Conservation (phyloP, 352 stramenopile genomes). For the Pilasporangium apinafurcum region DNA sequence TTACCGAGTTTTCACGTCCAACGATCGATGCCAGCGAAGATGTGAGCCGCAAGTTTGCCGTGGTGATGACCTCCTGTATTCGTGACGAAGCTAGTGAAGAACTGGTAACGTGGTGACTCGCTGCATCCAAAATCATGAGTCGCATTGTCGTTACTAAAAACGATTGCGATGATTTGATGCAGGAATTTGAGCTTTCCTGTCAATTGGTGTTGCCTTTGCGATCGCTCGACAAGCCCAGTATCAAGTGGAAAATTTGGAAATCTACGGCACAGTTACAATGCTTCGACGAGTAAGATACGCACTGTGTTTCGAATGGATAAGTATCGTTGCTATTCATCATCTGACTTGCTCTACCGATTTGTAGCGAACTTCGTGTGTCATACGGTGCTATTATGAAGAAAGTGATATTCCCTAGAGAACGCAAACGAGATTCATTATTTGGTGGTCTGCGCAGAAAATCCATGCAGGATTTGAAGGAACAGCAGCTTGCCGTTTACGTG, state of each 20-base stretch:
- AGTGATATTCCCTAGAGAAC: constrained; percentile 53
- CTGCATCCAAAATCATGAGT: neutral
- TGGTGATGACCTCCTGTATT: constrained; percentile 42
- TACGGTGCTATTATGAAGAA: constrained; percentile 49
- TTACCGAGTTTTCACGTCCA: constrained; percentile 52
- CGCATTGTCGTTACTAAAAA: constrained; percentile 1
- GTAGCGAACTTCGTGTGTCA: constrained; percentile 48
- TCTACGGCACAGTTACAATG: constrained; percentile 53
- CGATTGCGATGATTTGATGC: constrained; percentile 3
- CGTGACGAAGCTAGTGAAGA: constrained; percentile 54
- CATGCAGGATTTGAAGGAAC: constrained; percentile 56
- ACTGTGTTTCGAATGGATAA: neutral
- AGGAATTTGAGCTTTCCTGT: constrained; percentile 74
- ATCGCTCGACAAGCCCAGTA: constrained; percentile 54
- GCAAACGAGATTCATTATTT: constrained; percentile 71
- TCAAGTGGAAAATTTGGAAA: constrained; percentile 78
- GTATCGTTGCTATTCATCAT: neutral
- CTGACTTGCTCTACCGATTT: neutral
- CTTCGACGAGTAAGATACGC: constrained; percentile 55
- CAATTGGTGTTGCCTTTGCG: constrained; percentile 48
- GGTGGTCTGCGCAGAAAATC: constrained; percentile 61
- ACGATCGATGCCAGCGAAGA: constrained; percentile 29
- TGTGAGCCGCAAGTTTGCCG: constrained; percentile 40
- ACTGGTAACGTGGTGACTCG: constrained; percentile 12
- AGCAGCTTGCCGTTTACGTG: constrained; percentile 69